Conservation (phyloP, 1,139 yeast species). For the Candida sp. region DNA sequence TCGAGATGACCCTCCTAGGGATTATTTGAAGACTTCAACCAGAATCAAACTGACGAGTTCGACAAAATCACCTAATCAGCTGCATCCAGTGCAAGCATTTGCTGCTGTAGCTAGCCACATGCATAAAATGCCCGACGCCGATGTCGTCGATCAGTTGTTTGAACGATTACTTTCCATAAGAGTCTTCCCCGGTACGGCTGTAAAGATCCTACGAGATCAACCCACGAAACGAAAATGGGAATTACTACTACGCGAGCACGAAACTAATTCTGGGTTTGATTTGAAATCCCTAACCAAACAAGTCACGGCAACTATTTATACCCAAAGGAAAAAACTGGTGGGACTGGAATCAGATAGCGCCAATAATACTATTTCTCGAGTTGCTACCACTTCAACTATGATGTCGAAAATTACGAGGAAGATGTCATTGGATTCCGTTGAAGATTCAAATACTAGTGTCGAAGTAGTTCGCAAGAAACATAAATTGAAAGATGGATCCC, state of each 20-base stretch:
- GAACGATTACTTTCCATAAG: conserved; percentile 36
- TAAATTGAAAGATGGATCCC: conserved; percentile 35
- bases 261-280: conserved; percentile 36
- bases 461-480: conserved; percentile 11
- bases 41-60: conserved; percentile 1
- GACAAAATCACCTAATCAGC: conserved; percentile 1
- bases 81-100: conserved; percentile 26
- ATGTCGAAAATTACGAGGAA: conserved; percentile 3
- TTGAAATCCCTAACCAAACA: conserved; percentile 16
- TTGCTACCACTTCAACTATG: background rate
- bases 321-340: conserved; percentile 1
- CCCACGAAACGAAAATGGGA: conserved; percentile 45
- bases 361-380: background rate
- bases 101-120: conserved; percentile 27
- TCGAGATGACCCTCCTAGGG: background rate
- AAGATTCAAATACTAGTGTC: conserved; percentile 3
- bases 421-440: conserved; percentile 7
- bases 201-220: conserved; percentile 26
- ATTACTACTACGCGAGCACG: conserved; percentile 38
- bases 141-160: conserved; percentile 36
- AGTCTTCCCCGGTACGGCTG: conserved; percentile 35
- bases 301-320: conserved; percentile 3
- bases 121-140: conserved; percentile 33
- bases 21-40: conserved; percentile 5
- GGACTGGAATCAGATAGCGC: background rate